Base-by-base conservation (phyloP, 2,329 filamentous ascomycete genomes). In the Colletotrichum abscissum region DNA sequence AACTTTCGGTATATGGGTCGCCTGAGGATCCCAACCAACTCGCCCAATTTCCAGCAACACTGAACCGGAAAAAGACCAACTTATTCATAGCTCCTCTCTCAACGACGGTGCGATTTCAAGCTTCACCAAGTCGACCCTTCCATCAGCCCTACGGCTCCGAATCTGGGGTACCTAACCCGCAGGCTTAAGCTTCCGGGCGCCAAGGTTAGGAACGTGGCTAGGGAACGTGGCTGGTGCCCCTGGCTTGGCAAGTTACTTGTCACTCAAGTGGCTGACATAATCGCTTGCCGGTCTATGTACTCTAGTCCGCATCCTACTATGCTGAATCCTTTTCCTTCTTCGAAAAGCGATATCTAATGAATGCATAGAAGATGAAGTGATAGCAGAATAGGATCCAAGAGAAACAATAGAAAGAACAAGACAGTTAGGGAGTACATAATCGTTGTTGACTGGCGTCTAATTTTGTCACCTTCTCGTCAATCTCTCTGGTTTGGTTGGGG, bases 61-160 rank as follows among this genome's bases (percentile, higher is more conserved):
- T 16, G 28, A 52, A 9, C 66, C 33, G 46, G 49, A 65, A 73
- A 49, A 65, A 49, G 28, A 22, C 46, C n/a, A 14, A 14, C 30
- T 8, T 56, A n/a, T 35, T 35, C 57, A 54, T 28, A 30, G 33
- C 12, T 30, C 26, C 42, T 35, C 49, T 74, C 30, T 28, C 46
- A 19, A 55, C 30, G 28, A 42, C 46, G 30, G 58, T 38, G 60
- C 54, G 56, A 73, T 57, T 59, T 63, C 63, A 63, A 75, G 66
- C 73, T 73, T 75, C 69, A 63, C 46, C 59, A 63, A 55, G n/a
- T 67, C 28, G 46, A 56, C 67, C 59, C 67, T 74, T 63, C 58
- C 54, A 67, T 75, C 73, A 75, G 73, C 73, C 73, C 73, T 75
- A 75, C 46, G 58, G 46, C 58, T 35, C 60, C 64, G 56, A 75